These are phyloP conservation scores for Geopyxis carbonaria DNA, from an alignment of 495 filamentous ascomycete species.

Conservation along the genomic window DNA sequence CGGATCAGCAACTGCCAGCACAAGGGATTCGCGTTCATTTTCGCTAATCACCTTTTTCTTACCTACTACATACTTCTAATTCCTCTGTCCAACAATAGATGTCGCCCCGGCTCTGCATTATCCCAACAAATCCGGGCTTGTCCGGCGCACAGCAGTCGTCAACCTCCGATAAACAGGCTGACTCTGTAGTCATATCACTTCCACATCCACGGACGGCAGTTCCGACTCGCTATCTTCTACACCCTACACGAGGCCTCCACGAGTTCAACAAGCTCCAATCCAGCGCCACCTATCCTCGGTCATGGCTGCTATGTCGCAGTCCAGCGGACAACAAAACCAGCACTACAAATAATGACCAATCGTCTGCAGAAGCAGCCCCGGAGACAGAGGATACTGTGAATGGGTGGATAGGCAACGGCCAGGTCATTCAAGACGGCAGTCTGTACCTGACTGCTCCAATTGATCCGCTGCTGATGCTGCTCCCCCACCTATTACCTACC, in stretches of 20 bases:
- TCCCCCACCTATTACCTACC: slow-evolving; percentile 43
- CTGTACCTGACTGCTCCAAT: slow-evolving; percentile 68
- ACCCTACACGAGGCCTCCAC: slow-evolving; percentile 61
- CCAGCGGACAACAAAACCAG: no score
- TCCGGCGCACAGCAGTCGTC: slow-evolving; percentile 30
- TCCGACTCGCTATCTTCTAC: slow-evolving; percentile 59
- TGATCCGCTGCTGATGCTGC: slow-evolving; percentile 68
- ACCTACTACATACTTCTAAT: not conserved
- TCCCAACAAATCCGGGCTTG: slow-evolving; percentile 48
- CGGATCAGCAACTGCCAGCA: no score
- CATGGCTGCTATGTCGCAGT: slow-evolving; percentile 62
- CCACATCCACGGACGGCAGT: slow-evolving; percentile 54
- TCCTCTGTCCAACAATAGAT: slow-evolving; percentile 25
- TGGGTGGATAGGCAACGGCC: slow-evolving; percentile 26
- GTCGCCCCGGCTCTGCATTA: slow-evolving; percentile 57
- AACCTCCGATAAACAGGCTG: not conserved
- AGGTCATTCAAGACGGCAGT: slow-evolving; percentile 43
- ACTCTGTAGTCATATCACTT: slow-evolving; percentile 47
- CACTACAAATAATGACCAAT: slow-evolving; percentile 5
- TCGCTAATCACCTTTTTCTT: not conserved
- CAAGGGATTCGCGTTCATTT: no score
- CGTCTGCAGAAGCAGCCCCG: slow-evolving; percentile 5
- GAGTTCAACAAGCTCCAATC: slow-evolving; percentile 69
- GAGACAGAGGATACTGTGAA: slow-evolving; percentile 3
- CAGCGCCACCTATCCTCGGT: slow-evolving; percentile 40